Conservation (phyloP, 257 asterid species). For the Penstemon davidsonii region DNA sequence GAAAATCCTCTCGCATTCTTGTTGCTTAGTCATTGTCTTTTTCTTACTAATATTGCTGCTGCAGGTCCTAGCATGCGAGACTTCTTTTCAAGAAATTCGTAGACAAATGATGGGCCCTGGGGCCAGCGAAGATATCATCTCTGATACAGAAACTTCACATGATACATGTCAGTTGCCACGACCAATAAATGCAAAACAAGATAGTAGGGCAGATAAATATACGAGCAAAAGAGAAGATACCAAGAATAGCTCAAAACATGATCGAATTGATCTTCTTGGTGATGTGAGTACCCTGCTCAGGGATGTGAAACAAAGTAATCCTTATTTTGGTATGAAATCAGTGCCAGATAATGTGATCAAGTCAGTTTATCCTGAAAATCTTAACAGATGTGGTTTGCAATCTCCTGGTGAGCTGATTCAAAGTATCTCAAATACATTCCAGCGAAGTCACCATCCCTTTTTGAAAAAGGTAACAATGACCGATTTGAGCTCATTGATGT, state of each 20-base stretch:
- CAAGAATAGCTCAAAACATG: conserved; percentile 54
- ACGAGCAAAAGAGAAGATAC: conserved; percentile 42
- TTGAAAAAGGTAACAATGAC: conserved; percentile 67
- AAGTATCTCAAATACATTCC: conserved; percentile 65
- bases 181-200: conserved; percentile 38
- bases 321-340: conserved; percentile 41
- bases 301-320: conserved; percentile 65
- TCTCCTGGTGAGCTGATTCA: conserved; percentile 82
- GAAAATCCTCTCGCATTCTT: conserved; percentile 14
- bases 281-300: conserved; percentile 64
- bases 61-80: conserved; percentile 93
- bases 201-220: conserved; percentile 34
- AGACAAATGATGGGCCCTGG: conserved; percentile 79
- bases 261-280: conserved; percentile 73
- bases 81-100: conserved; percentile 83
- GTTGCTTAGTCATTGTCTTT: conserved; percentile 16
- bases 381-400: conserved; percentile 51
- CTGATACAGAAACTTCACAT: conserved; percentile 36
- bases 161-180: conserved; percentile 34
- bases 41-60: conserved; percentile 30
- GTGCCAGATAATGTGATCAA: conserved; percentile 44
- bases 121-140: conserved; percentile 37
- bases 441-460: conserved; percentile 81
- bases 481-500: conserved; percentile 66
- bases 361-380: conserved; percentile 43